Evolutionary conservation across 495 filamentous ascomycete genomes (phyloP).

Genomic region (Pseudevernia furfuracea): DNA sequence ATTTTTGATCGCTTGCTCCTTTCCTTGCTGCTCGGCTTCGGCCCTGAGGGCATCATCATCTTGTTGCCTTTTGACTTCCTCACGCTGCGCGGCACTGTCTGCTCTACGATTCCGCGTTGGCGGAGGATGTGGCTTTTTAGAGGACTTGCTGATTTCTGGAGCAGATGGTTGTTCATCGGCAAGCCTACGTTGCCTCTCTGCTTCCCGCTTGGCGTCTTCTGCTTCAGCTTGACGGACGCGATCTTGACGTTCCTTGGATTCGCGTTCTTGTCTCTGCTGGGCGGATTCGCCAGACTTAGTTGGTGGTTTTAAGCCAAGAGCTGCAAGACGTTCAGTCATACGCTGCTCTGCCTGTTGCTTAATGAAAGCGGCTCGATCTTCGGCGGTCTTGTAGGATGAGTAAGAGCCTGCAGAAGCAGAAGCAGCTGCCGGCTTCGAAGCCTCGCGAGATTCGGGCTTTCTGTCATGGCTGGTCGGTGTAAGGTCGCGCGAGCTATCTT

Average conservation of each 20-base stretch:
- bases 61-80: conserved; percentile 44
- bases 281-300: conserved; percentile 62
- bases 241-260: conserved; percentile 78
- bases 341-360: conserved; percentile 94
- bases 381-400: conserved; percentile 75
- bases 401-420: conserved; percentile 46
- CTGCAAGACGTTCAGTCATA: conserved; percentile 96
- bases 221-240: conserved; percentile 84
- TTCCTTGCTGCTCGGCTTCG: conserved; percentile 42
- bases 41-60: conserved; percentile 50
- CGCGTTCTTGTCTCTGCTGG: conserved; percentile 77
- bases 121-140: conserved; percentile 70
- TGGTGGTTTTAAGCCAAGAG: conserved; percentile 79
- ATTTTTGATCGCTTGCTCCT: conserved; percentile 53
- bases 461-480: conserved; percentile 27
- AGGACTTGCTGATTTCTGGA: conserved; percentile 47
- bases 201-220: conserved; percentile 85
- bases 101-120: conserved; percentile 66
- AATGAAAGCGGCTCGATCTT: conserved; percentile 91
- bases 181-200: conserved; percentile 76
- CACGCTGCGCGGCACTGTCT: conserved; percentile 50
- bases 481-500: conserved; percentile 29
- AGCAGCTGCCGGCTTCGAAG: conserved; percentile 36
- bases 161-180: conserved; percentile 71
- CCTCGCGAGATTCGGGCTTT: conserved; percentile 32